Base-by-base conservation (phyloP, 495 filamentous ascomycete genomes). In the Tuber aestivum region DNA sequence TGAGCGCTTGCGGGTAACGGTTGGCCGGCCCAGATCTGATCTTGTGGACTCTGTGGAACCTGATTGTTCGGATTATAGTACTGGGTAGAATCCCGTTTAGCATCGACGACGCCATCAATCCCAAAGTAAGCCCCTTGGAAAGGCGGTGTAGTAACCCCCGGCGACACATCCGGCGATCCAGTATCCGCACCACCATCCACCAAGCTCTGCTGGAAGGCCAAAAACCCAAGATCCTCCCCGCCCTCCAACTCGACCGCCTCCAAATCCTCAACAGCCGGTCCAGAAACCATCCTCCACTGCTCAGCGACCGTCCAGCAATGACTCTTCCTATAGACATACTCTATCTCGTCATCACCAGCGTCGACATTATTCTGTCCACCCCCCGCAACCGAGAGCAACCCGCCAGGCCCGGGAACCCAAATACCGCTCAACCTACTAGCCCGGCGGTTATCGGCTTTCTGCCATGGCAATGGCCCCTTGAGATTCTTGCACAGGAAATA, bases 401-500 rank as follows among this genome's bases (percentile, higher is more conserved):
- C 81, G 6, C 74, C 75, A 38, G 81, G 81, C 23, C 76, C 91
- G 90, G 56, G 89, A 88, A 41, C 94, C 90, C 76, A 92, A 90
- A 83, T 93, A 94, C 94, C 94, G 94, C 78, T 89, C 90, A 82
- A 90, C 89, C 78, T 73, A 27, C 89, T 89, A 41, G 87, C 84
- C 35, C 87, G 87, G 74, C 89, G 89, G 75, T 86, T 87, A 76
- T 87, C 86, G 70, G 94, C 91, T 72, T 92, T 90, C 70, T 91
- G 90, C 96, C 95, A 99, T 3, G 95, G 95, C 3, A 90, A 87
- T 76, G 91, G 90, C 35, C 92, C 92, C 79, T 92, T 91, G 0
- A 94, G 91, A 16, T 93, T 91, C 83, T 97, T 89, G 84, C 94
- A 98, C n/a, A 98, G 88, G 86, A 97, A 98, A 85, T 98, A 97